Evolutionary conservation across 495 filamentous ascomycete species (phyloP).

Genomic region (Stereocaulon alpinum): DNA sequence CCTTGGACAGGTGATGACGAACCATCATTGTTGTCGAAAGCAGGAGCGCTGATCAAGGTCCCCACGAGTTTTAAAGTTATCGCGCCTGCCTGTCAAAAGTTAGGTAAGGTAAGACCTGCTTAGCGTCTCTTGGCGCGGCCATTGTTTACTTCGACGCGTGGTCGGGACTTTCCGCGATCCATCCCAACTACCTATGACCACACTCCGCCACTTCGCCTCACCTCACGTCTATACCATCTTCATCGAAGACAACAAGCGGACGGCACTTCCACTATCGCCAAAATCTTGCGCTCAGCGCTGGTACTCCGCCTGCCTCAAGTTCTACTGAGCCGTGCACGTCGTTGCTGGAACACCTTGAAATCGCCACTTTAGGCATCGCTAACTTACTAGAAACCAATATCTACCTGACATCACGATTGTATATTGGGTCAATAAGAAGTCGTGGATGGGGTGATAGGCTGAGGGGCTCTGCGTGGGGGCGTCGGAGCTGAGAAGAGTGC

Average conservation of each 20-base stretch:
- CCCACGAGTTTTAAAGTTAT: slow-evolving; percentile 3
- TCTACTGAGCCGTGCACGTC: neutral
- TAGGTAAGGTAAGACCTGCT: neutral
- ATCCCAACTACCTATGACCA: neutral
- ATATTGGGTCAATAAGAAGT: neutral
- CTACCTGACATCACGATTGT: neutral
- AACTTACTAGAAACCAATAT: neutral
- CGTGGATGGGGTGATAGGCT: slow-evolving; percentile 10
- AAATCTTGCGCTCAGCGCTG: neutral
- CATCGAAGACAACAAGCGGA: neutral
- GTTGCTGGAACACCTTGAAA: neutral
- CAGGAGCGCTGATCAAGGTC: neutral
- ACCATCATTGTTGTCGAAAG: no score
- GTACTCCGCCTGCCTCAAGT: neutral
- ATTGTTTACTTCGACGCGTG: slow-evolving; percentile 8
- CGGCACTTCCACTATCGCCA: neutral
- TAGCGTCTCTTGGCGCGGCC: neutral
- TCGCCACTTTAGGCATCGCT: neutral
- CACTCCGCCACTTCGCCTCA: neutral
- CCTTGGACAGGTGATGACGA: no score
- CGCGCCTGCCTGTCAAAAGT: neutral
- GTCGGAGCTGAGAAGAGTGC: slow-evolving; percentile 4
- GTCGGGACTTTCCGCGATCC: slow-evolving; percentile 1
- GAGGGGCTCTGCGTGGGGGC: neutral
- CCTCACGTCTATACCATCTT: neutral